Evolutionary conservation across 345 rosid species (phyloP), one percentile per base, ranked within the genome.

Genomic region (Ricinus communis): DNA sequence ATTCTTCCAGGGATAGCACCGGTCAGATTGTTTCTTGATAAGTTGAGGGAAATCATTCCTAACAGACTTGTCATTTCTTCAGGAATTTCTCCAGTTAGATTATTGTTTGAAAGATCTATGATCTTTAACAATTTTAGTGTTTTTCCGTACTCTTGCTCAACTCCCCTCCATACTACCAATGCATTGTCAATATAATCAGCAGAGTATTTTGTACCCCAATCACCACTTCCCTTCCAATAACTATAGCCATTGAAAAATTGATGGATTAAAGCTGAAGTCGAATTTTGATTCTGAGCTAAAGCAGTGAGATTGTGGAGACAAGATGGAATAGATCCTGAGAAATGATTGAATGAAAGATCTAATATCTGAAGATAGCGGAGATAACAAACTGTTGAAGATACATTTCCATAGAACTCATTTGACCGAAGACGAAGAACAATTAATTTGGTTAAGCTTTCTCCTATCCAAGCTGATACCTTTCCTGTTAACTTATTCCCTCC

Each of bases 1-100:
- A 77, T 73, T 10, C 43, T 31, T 10, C 7, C 8, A 19, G 66
- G 40, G 12, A 77, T 68, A 31, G 11, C 30, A 28, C 81, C 71
- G 0, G 21, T 55, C 41, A 77, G 38, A 41, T 27, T 46, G 62
- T 72, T 77, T 24, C 73, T 47, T 4, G 70, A 68, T 24, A 77
- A 66, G 45, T 77, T 73, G 31, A 77, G 40, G 1, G 70, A 25
- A 19, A 62, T 47, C 19, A 72, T 46, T 5, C 66, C 61, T 4
- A 12, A 11, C 27, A 58, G 61, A 21, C 19, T 61, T 2, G 69
- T 43, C n/a, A 45, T 41, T 22, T 62, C 46, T 13, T 1, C 25
- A 18, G 55, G 55, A 51, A 51, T 51, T 51, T 8, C 25, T 19
- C 55, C 55, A 18, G 55, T 19, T 9, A 51, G 24, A 51, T 51